Base-by-base conservation (phyloP, 805 yeast species). In the Kodamaea lidongshanica region DNA sequence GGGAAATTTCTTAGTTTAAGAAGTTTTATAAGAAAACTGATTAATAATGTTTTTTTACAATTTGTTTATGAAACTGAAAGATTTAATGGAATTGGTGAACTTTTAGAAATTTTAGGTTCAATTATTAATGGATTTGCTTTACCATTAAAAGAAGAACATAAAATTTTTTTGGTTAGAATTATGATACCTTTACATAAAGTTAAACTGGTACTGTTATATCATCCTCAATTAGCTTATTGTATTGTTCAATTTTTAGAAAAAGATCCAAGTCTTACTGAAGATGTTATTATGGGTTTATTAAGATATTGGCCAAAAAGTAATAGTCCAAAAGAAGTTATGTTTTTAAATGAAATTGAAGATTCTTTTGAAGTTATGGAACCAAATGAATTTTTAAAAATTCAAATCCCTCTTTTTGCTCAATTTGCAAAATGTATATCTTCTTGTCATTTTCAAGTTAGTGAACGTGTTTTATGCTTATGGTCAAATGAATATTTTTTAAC, bases 121-220 rank as follows among this genome's bases (percentile, higher is more conserved):
- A 92, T 92, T 48, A 92, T 92, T 51, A 92, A 92, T 58, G 98
- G 98, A 9, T 92, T 92, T 66, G 98, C 98, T 2, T 68, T 92
- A 40, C 98, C 98, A 4, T 71, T 92, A 46, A 92, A 92, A 54
- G 97, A 92, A 47, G 98, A 92, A 57, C 98, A 92, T 59, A 92
- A 92, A 58, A 77, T 84, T 9, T 92, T 92, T 46, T 61, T 92
- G 40, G 77, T 84, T 19, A 70, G 95, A 35, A 89, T 89, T 12
- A 70, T 92, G 46, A 68, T 92, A 16, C 98, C 98, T 16, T 63
- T 92, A 55, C 98, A 92, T 57, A 89, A 92, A 56, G 89, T 85
- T 11, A 80, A 88, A 53, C 76, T 92, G 31, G 67, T 92, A 34
- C 80, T 94, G 6, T 64, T 89, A 40, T 92, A 89, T 56, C 98